Conservation (phyloP, 345 rosid species). For the Eucalyptus paniculata region DNA sequence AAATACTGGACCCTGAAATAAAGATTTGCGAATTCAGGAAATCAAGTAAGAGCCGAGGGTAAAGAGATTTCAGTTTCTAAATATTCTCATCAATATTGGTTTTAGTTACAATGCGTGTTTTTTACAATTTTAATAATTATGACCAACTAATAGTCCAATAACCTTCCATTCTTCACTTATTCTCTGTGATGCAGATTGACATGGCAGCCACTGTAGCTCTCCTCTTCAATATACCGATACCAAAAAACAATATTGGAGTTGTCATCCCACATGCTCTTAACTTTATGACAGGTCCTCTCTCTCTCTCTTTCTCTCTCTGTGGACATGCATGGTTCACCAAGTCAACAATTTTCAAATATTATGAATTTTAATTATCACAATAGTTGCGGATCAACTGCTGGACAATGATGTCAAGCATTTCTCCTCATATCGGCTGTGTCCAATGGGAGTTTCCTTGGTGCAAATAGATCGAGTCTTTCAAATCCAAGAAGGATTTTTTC, state of each 20-base stretch:
- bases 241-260: conserved; percentile 81
- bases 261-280: conserved; percentile 47
- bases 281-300: conserved; percentile 44
- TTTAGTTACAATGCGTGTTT: not conserved
- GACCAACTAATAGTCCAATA: not conserved
- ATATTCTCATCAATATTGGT: too few species aligned
- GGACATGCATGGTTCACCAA: not conserved
- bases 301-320: not conserved
- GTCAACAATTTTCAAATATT: not conserved
- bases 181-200: conserved; percentile 35
- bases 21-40: too few species aligned
- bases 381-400: not conserved
- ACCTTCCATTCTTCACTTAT: not conserved
- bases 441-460: not conserved
- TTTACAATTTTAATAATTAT: not conserved
- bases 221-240: conserved; percentile 78
- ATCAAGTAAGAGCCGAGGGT: too few species aligned
- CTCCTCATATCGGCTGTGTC: not conserved
- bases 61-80: too few species aligned
- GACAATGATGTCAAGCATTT: not conserved
- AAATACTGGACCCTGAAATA: too few species aligned
- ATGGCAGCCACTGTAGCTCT: conserved; percentile 79
- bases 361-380: not conserved
- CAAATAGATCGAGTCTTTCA: not conserved
- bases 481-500: not conserved